Conservation (phyloP, 441 rosid genomes). For the Bocquillonia castaneifolia region DNA sequence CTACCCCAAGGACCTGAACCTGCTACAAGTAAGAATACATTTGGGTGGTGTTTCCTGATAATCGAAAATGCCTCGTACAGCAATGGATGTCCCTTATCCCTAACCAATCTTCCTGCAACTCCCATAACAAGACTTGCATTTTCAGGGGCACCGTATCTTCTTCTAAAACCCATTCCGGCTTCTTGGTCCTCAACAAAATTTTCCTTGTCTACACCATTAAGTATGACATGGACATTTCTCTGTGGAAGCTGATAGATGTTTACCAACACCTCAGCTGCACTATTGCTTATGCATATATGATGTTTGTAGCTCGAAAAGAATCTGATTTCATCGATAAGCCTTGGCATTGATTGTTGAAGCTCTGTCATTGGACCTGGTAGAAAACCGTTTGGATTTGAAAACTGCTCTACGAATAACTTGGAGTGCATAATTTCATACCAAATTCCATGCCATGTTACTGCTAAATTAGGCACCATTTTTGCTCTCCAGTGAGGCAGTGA, state of each 20-base stretch:
- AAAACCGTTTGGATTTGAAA: conserved; percentile 32
- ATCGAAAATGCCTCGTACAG: conserved; percentile 50
- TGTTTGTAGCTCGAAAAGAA: conserved; percentile 63
- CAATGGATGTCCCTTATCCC: conserved; percentile 75
- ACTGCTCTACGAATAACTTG: conserved; percentile 48
- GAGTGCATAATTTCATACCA: conserved; percentile 74
- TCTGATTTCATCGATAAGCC: conserved; percentile 50
- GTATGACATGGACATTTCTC: conserved; percentile 57
- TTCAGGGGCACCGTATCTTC: conserved; percentile 36
- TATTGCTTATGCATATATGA: conserved; percentile 65
- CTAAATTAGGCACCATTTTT: conserved; percentile 44
- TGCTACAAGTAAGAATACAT: conserved; percentile 49
- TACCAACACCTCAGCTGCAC: conserved; percentile 52
- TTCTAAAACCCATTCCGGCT: conserved; percentile 39
- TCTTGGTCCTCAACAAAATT: conserved; percentile 40
- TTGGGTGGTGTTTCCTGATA: conserved; percentile 34
- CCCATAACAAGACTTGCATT: conserved; percentile 50
- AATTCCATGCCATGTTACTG: conserved; percentile 74
- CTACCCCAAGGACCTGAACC: conserved; percentile 74
- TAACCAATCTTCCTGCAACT: conserved; percentile 66
- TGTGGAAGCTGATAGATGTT: conserved; percentile 57
- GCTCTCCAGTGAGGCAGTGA: conserved; percentile 65
- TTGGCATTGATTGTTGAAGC: conserved; percentile 62
- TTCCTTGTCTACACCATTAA: conserved; percentile 60
- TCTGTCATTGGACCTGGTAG: conserved; percentile 35